These are phyloP conservation scores for Ascochyta rabiei DNA, from an alignment of 2,329 filamentous ascomycete species.

Conservation along the genomic window DNA sequence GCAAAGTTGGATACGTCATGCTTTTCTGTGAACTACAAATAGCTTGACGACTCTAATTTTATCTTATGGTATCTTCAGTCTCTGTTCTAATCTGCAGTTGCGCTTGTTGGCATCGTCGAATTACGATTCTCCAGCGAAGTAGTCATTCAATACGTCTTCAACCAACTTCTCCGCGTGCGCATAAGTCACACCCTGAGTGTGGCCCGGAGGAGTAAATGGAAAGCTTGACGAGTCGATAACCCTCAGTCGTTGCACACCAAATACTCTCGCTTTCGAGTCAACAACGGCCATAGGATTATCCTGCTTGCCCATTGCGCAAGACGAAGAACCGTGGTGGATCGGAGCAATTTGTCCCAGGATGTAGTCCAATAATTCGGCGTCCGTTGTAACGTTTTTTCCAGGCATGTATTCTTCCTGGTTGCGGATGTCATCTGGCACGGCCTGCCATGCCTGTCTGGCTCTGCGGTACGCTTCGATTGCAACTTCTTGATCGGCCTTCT, in stretches of 20 bases:
- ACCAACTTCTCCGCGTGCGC: slow-evolving; percentile 42
- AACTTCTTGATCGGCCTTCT: slow-evolving; percentile 35
- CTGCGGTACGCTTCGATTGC: slow-evolving; percentile 39
- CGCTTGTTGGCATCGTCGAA: not conserved
- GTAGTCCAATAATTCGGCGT: slow-evolving; percentile 29
- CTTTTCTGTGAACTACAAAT: too few species aligned
- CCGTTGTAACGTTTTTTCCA: slow-evolving; percentile 20
- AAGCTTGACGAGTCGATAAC: slow-evolving; percentile 44
- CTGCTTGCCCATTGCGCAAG: slow-evolving; percentile 31
- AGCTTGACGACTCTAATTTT: too few species aligned
- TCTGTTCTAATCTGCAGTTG: too few species aligned
- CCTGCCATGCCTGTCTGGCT: slow-evolving; percentile 20
- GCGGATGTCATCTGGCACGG: slow-evolving; percentile 20
- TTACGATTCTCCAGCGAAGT: not conserved
- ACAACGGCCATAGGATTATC: slow-evolving; percentile 41
- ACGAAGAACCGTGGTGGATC: slow-evolving; percentile 28
- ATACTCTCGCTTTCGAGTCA: slow-evolving; percentile 41
- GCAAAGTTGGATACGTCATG: too few species aligned
- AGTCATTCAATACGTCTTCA: slow-evolving; percentile 10
- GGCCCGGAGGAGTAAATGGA: slow-evolving; percentile 44
- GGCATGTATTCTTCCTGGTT: slow-evolving; percentile 28
- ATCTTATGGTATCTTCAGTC: too few species aligned
- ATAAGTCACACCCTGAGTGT: slow-evolving; percentile 39
- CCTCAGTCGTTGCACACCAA: slow-evolving; percentile 38
- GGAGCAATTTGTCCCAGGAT: slow-evolving; percentile 19